Conservation (phyloP, 441 rosid genomes). For the Erysimum cheiri region DNA sequence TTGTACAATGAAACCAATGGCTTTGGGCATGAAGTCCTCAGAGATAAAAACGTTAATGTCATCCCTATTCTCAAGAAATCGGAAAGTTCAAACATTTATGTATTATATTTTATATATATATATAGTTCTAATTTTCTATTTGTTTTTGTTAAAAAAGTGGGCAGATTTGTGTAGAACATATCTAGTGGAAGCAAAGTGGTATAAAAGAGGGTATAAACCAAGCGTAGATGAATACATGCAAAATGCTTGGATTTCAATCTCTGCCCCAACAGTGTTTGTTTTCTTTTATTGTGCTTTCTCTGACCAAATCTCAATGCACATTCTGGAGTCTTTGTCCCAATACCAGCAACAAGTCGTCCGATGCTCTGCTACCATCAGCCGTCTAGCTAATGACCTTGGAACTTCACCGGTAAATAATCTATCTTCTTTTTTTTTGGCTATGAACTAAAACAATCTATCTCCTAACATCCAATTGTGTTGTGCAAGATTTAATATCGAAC, state of each 20-base stretch:
- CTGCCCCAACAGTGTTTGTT: constrained; percentile 29
- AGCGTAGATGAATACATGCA: constrained; percentile 45
- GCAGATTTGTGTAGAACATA: constrained; percentile 41
- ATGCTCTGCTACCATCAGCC: constrained; percentile 33
- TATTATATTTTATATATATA: too few relatives aligned
- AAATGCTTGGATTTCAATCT: constrained; percentile 46
- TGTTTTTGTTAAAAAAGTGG: constrained; percentile 50
- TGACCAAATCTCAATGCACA: constrained; percentile 17
- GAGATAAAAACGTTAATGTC: too few relatives aligned
- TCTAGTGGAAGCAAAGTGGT: constrained; percentile 52
- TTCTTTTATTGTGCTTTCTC: constrained; percentile 38
- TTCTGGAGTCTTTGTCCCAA: constrained; percentile 24
- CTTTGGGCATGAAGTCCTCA: too few relatives aligned
- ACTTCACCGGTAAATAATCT: constrained; percentile 47
- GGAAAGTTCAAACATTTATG: too few relatives aligned
- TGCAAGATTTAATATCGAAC: too few relatives aligned
- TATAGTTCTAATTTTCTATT: too few relatives aligned
- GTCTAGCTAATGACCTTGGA: constrained; percentile 49
- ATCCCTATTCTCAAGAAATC: too few relatives aligned
- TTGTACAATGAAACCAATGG: too few relatives aligned
- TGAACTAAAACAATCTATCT: too few relatives aligned
- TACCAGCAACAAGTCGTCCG: constrained; percentile 29
- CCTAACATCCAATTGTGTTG: too few relatives aligned
- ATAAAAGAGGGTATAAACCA: constrained; percentile 41
- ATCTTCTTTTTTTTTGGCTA: too few relatives aligned